phyloP scores from a whole-genome alignment of 768 basidiomycete species.

The Phanerochaete carnosa region DNA sequence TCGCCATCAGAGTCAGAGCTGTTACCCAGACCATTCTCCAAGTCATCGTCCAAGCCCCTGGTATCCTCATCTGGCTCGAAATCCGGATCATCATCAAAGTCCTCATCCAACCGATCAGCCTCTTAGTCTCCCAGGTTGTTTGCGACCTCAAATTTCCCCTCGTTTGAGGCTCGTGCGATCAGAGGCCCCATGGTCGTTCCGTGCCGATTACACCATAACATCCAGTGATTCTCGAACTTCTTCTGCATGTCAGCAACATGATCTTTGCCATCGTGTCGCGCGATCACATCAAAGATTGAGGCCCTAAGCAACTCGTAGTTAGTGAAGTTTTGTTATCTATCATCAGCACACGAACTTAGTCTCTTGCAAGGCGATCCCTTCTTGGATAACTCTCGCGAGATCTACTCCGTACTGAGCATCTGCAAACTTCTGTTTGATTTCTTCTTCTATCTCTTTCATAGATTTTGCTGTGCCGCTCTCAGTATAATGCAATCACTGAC shows the following conservation, averaged over 20 bases:
- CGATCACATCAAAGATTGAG: background rate
- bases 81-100: background rate
- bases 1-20: too few relatives aligned
- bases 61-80: background rate
- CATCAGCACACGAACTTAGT: slow-evolving; percentile 3
- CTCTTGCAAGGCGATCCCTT: background rate
- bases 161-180: background rate
- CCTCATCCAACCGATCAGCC: background rate
- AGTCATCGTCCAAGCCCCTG: background rate
- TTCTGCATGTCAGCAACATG: background rate
- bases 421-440: background rate
- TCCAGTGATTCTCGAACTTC: background rate
- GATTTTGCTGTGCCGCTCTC: background rate
- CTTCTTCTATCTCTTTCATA: background rate
- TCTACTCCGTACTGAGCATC: background rate
- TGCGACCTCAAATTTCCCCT: background rate
- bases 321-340: too few relatives aligned
- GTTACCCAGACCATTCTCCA: background rate
- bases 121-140: background rate
- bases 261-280: background rate
- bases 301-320: background rate
- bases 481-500: background rate
- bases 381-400: background rate
- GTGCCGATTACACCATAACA: background rate
- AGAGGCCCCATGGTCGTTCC: background rate